These are phyloP conservation scores for Leishmania turanica DNA, from an alignment of 208 protist species.

Conservation along the genomic window DNA sequence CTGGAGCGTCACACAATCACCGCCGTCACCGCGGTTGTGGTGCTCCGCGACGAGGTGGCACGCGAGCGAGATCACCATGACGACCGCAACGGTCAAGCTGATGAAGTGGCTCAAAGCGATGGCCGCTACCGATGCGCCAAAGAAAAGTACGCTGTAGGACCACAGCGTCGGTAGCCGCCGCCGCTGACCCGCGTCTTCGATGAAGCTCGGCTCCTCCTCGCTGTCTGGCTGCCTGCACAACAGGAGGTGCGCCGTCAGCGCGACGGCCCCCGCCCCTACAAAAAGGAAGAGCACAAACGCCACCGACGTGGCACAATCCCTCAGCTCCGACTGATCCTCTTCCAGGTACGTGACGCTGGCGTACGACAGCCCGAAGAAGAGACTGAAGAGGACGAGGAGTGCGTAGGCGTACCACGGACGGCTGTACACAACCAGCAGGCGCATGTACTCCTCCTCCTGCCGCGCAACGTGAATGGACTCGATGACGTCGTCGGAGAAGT, in stretches of 20 bases:
- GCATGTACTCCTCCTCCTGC: conserved; percentile 31
- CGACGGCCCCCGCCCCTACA: not conserved
- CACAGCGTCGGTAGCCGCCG: conserved; percentile 24
- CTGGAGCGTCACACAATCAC: conserved; percentile 24
- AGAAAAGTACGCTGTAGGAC: conserved; percentile 5
- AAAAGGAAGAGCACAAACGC: conserved; percentile 25
- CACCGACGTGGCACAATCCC: conserved; percentile 19
- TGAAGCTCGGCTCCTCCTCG: conserved; percentile 23
- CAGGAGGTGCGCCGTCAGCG: conserved; percentile 12
- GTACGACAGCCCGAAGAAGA: conserved; percentile 14
- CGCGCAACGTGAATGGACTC: conserved; percentile 23
- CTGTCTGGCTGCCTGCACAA: conserved; percentile 17
- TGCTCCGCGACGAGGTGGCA: conserved; percentile 22
- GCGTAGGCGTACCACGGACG: conserved; percentile 35
- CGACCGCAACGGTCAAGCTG: conserved; percentile 1
- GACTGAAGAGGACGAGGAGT: conserved; percentile 17
- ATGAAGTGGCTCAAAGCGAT: conserved; percentile 9
- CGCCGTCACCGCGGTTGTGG: conserved; percentile 4
- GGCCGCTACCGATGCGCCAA: not conserved
- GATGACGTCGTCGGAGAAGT: conserved; percentile 29
- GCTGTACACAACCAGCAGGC: conserved; percentile 25
- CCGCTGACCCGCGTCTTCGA: conserved; percentile 24
- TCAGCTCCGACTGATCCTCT: not conserved
- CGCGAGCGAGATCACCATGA: conserved; percentile 21
- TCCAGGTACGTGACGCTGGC: conserved; percentile 18